Conservation (phyloP, 2,329 filamentous ascomycete genomes). For the Chrysosporium queenslandicum region DNA sequence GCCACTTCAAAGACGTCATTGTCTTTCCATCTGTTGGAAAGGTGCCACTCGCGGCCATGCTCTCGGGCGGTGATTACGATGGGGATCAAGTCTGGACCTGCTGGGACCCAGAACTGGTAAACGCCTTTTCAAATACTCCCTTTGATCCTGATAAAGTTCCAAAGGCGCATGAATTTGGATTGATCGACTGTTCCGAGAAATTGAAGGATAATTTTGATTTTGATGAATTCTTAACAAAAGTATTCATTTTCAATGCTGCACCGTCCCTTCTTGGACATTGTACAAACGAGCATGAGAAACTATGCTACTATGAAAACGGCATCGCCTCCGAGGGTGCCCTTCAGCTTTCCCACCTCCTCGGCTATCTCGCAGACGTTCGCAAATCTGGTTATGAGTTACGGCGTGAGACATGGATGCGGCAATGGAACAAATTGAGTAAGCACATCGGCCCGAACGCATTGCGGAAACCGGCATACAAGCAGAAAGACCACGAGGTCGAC, state of each 20-base stretch:
- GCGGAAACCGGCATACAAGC: constrained; percentile 33
- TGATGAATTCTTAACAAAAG: constrained; percentile 34
- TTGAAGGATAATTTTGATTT: constrained; percentile 33
- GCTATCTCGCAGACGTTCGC: constrained; percentile 38
- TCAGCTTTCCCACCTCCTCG: constrained; percentile 34
- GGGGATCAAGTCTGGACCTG: constrained; percentile 53
- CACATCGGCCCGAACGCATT: constrained; percentile 13
- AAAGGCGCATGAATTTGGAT: constrained; percentile 37
- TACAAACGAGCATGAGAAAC: constrained; percentile 42
- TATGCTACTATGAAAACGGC: constrained; percentile 47
- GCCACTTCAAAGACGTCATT: constrained; percentile 48
- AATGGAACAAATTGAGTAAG: constrained; percentile 29
- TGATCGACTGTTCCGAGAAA: constrained; percentile 36
- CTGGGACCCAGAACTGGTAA: constrained; percentile 47
- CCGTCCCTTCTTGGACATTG: constrained; percentile 44
- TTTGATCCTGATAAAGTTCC: constrained; percentile 30
- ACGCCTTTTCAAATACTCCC: constrained; percentile 44
- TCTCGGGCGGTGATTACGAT: constrained; percentile 57
- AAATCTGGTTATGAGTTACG: constrained; percentile 38
- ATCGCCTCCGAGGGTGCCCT: constrained; percentile 29
- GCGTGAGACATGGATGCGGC: constrained; percentile 31
- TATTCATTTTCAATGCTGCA: constrained; percentile 41
- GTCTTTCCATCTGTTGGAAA: constrained; percentile 47
- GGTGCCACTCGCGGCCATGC: constrained; percentile 46
- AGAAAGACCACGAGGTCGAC: constrained; percentile 7